phyloP scores from a whole-genome alignment of 495 filamentous ascomycete genomes.

The Cercophora newfieldiana region DNA sequence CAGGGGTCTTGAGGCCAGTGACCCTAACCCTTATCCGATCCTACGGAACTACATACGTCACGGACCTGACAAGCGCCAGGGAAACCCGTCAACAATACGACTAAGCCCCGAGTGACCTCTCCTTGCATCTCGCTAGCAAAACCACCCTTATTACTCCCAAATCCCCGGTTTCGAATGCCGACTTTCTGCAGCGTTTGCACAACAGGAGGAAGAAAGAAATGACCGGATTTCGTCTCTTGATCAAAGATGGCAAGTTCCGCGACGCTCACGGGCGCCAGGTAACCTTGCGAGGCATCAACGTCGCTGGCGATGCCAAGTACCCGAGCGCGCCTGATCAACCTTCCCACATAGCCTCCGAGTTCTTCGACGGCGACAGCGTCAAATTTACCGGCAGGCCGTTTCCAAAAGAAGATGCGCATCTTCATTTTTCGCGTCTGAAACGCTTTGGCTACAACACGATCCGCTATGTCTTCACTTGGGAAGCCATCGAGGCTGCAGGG shows the following conservation, averaged over 20 bases:
- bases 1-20: background rate
- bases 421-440: conserved; percentile 83
- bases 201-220: conserved; percentile 31
- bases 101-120: background rate
- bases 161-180: background rate
- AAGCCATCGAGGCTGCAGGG: conserved; percentile 92
- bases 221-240: conserved; percentile 60
- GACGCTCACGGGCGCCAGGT: conserved; percentile 57
- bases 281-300: conserved; percentile 63
- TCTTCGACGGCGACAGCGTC: conserved; percentile 90
- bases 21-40: background rate
- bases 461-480: conserved; percentile 96
- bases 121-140: background rate
- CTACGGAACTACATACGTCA: background rate
- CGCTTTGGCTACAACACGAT: conserved; percentile 95
- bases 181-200: background rate
- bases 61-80: background rate
- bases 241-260: conserved; percentile 81
- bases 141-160: background rate
- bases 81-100: background rate
- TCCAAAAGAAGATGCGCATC: conserved; percentile 73
- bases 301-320: conserved; percentile 64
- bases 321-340: conserved; percentile 77
- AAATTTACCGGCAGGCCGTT: conserved; percentile 90
- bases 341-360: conserved; percentile 73